phyloP scores from a whole-genome alignment of 345 rosid genomes.

The Capsella bursapastoris region DNA sequence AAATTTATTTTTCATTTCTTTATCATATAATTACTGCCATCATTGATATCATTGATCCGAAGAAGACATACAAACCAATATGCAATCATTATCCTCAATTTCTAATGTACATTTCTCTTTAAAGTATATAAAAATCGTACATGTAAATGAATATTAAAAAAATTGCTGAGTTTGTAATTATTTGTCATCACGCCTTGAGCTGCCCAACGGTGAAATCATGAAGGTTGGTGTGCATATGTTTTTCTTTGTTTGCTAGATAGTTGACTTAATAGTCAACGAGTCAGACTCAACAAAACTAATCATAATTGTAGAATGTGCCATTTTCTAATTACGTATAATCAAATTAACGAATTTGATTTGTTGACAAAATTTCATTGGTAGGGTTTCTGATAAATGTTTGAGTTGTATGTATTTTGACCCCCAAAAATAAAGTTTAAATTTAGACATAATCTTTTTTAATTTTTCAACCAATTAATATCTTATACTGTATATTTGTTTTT shows the following conservation, averaged over 20 bases:
- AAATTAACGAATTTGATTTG: not conserved
- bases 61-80: conserved; percentile 73
- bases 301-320: no score
- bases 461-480: not conserved
- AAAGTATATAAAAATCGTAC: conserved; percentile 20
- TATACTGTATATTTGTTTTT: not conserved
- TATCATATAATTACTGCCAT: conserved; percentile 55
- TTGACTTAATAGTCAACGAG: conserved; percentile 52
- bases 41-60: conserved; percentile 60
- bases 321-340: no score
- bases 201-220: conserved; percentile 50
- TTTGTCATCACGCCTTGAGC: conserved; percentile 59
- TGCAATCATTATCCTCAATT: conserved; percentile 50
- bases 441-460: not conserved
- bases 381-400: not conserved
- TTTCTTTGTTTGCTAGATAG: conserved; percentile 50
- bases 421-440: not conserved
- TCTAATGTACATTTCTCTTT: conserved; percentile 2
- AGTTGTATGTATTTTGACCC: not conserved
- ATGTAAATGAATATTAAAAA: conserved; percentile 44
- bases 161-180: conserved; percentile 48
- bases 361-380: not conserved
- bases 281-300: conserved; percentile 30
- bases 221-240: conserved; percentile 51
- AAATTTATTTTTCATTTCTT: conserved; percentile 42